Evolutionary conservation across 306 rosid species (phyloP), one percentile per base, ranked within the genome.

Genomic region (Prunus fruticosa): DNA sequence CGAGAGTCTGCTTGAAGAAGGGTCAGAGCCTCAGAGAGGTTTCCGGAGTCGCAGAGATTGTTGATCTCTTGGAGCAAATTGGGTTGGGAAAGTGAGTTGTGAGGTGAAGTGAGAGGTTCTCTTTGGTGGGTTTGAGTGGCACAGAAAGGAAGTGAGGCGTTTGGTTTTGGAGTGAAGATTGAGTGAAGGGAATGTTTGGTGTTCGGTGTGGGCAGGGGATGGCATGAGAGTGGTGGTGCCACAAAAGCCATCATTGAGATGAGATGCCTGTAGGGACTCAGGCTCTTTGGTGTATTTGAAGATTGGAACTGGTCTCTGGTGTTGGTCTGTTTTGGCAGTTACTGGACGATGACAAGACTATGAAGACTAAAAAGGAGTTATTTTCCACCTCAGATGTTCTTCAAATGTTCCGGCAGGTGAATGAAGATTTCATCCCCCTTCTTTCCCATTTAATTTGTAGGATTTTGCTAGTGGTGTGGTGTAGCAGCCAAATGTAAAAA

Each of bases 331-430:
- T 34, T 34, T 1, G 41, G 41, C 41, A 5, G 41, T 34, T 34
- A 34, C 84, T 96, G 78, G 99, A 96, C 85, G 89, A 89, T 87
- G 90, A 93, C 23, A 87, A 89, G 72, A 80, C 82, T 68, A 92
- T 96, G 99, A 81, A 89, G 81, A 69, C 89, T 68, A 96, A 86
- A 74, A 92, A 92, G 83, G 98, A 96, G 79, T 83, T 61, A 86
- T 96, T 85, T 79, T 88, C 99, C 73, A 91, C 93, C 76, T 65
- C 91, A 58, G 97, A 91, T 76, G 97, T 96, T 78, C 97, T 96
- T 63, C 93, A 96, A 78, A 89, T 96, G 79, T 96, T 96, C 77
- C 90, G 76, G 64, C 98, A 92, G 98, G 99, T 96, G 76, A 82
- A 72, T 60, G 19, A 77, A 83, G 73, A 41, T 71, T 19, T 57